Percentiles rank a stretch among this genome's conserved stretches.
phyloP scores from a whole-genome alignment of 768 basidiomycete genomes.

The Sporobolomyces roseus region DNA sequence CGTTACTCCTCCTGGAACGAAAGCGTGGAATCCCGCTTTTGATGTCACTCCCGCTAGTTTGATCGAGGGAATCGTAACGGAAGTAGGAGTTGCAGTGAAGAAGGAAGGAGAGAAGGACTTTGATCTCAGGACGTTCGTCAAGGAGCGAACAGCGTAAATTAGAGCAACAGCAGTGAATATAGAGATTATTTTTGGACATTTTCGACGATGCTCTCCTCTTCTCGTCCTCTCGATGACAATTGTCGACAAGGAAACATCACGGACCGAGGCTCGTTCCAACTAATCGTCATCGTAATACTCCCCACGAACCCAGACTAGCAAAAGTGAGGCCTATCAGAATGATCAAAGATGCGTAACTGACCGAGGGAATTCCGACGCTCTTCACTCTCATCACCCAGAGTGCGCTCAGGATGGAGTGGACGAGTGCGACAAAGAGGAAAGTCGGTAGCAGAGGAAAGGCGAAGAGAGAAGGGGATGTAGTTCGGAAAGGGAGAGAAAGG shows the following conservation, averaged over 20 bases:
- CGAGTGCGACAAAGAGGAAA: slow-evolving; percentile 13
- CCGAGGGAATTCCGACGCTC: slow-evolving; percentile 28
- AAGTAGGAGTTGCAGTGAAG: slow-evolving; percentile 84
- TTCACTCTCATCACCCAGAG: slow-evolving; percentile 34
- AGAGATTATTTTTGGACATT: too few relatives aligned
- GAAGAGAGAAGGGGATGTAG: slow-evolving; percentile 38
- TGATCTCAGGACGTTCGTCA: slow-evolving; percentile 62
- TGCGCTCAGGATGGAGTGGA: slow-evolving; percentile 31
- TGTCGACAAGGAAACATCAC: too few relatives aligned
- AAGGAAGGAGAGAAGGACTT: slow-evolving; percentile 59
- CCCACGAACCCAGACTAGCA: slow-evolving; percentile 32
- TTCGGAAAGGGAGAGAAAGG: slow-evolving; percentile 44
- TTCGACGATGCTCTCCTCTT: too few relatives aligned
- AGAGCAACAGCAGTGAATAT: not conserved
- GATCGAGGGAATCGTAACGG: slow-evolving; percentile 91
- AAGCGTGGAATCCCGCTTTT: slow-evolving; percentile 83
- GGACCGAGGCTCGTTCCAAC: not conserved
- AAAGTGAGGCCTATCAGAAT: slow-evolving; percentile 4
- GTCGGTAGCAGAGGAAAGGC: slow-evolving; percentile 38
- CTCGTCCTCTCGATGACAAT: too few relatives aligned
- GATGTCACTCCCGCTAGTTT: slow-evolving; percentile 92
- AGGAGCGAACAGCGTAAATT: slow-evolving; percentile 7
- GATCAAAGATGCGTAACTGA: slow-evolving; percentile 33
- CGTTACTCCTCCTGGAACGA: slow-evolving; percentile 44
- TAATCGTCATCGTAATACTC: slow-evolving; percentile 17